Evolutionary conservation across 83 land plant species (phyloP), one percentile per base, ranked within the genome.

Genomic region (Thuja plicata): DNA sequence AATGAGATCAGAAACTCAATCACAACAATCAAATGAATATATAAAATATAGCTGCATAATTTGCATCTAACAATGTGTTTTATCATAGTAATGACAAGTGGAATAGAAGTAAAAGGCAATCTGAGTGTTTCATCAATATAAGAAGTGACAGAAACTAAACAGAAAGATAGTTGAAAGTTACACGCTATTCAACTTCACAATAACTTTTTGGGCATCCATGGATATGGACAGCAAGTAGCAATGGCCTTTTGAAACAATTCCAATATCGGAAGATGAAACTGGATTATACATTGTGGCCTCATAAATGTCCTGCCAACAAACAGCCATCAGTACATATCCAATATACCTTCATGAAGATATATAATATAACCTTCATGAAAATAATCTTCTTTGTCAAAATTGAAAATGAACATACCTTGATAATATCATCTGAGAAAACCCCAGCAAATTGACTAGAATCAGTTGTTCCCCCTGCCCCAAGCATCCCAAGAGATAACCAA

Each of bases 401-500:
- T 17, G 66, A 41, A 91, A 79, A 91, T 34, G 27, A 83, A 41
- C 35, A 48, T 73, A 98, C 99, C 99, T 97, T 92, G 54, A 99
- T 93, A 81, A 96, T 93, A n/a, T 96, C 99, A 90, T 97, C 99
- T 16, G 99, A 93, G 57, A 99, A 89, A 70, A 96, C 95, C 84
- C 99, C 98, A 87, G 98, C 92, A 92, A 97, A 95, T 81, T 97
- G 95, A 62, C 90, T 88, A 86, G 96, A 90, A 88, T 94, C 95
- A 24, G 90, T 90, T 84, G 94, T 94, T 85, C 96, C 99, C 12
- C 96, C 98, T 89, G 96, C 97, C 73, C 99, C 99, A 79, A 99
- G 95, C 97, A 99, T 94, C 43, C 99, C 99, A 89, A 92, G 94
- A 15, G 99, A 95, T 48, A 98, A 88, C 96, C 98, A 95, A 86